These are phyloP conservation scores for Rubroshorea leprosula DNA, from an alignment of 345 rosid genomes.

Conservation along the genomic window DNA sequence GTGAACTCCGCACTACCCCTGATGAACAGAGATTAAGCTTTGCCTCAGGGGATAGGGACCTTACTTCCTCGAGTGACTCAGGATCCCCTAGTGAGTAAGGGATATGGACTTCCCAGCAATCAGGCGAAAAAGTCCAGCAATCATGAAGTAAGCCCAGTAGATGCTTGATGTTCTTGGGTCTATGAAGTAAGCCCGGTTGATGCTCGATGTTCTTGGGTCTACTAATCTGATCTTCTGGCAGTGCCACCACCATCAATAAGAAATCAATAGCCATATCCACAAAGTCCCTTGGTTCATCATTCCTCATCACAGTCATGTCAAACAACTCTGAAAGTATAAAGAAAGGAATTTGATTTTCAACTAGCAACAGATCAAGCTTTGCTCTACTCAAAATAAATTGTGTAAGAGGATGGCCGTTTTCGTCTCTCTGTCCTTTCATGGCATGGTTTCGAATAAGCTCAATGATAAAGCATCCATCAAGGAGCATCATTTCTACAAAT, in stretches of 20 bases:
- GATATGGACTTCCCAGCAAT: too few species aligned
- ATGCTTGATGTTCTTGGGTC: background rate
- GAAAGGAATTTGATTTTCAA: slow-evolving; percentile 25
- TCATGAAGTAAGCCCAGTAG: background rate
- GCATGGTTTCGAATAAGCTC: slow-evolving; percentile 19
- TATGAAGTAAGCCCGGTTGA: too few species aligned
- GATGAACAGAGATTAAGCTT: too few species aligned
- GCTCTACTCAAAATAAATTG: background rate
- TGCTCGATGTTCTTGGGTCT: background rate
- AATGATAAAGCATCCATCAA: slow-evolving; percentile 25
- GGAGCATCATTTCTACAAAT: slow-evolving; percentile 26
- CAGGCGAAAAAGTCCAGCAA: too few species aligned
- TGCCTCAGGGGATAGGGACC: too few species aligned
- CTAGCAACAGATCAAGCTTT: slow-evolving; percentile 12
- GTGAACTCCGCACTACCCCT: too few species aligned
- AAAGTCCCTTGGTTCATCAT: rapidly evolving
- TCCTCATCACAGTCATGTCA: background rate
- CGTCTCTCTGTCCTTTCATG: too few species aligned
- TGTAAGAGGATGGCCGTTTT: background rate
- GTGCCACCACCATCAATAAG: too few species aligned
- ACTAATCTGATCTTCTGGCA: background rate
- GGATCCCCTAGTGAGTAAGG: too few species aligned
- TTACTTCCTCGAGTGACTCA: too few species aligned
- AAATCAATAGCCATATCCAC: background rate
- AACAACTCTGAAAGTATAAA: slow-evolving; percentile 11